Conservation (phyloP, 352 stramenopile genomes). For the Phytopythium kandeliae region DNA sequence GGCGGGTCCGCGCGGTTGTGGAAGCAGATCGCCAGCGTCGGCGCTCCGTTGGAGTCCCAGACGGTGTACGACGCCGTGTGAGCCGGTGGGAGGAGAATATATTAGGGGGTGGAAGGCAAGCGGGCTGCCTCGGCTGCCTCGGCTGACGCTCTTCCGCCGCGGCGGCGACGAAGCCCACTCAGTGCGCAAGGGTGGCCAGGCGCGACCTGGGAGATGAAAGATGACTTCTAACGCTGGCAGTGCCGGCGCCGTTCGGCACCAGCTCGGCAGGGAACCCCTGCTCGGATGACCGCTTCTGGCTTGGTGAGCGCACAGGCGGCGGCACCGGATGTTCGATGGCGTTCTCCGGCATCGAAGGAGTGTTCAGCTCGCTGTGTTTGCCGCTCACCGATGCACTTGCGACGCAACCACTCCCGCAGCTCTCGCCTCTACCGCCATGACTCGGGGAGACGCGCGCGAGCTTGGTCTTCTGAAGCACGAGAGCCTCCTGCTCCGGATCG, state of each 20-base stretch:
- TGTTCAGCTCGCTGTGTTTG: conserved; percentile 1
- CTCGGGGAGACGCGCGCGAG: conserved; percentile 2
- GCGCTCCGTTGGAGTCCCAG: conserved; percentile 34
- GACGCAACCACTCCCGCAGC: no score
- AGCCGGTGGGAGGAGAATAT: background rate
- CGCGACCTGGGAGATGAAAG: background rate
- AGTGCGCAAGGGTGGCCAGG: background rate
- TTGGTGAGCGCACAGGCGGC: background rate
- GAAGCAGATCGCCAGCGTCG: conserved; percentile 52
- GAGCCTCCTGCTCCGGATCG: conserved; percentile 46
- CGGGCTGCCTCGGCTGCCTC: no score
- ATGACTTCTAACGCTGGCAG: conserved; percentile 2
- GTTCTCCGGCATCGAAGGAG: background rate
- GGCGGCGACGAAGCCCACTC: no score
- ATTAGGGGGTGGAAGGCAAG: background rate
- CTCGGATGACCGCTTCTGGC: background rate
- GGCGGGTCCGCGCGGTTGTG: conserved; percentile 59
- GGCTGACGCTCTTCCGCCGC: no score
- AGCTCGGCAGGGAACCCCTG: background rate
- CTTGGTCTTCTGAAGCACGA: conserved; percentile 54
- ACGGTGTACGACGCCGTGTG: conserved; percentile 26
- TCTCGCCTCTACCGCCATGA: no score
- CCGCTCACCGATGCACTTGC: background rate
- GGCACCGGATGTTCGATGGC: background rate
- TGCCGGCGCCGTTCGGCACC: background rate